A percentile compares a stretch with the other conserved stretches of the same genome.
Conservation (phyloP, 1,284 basidiomycete species). For the Puccinia horiana region DNA sequence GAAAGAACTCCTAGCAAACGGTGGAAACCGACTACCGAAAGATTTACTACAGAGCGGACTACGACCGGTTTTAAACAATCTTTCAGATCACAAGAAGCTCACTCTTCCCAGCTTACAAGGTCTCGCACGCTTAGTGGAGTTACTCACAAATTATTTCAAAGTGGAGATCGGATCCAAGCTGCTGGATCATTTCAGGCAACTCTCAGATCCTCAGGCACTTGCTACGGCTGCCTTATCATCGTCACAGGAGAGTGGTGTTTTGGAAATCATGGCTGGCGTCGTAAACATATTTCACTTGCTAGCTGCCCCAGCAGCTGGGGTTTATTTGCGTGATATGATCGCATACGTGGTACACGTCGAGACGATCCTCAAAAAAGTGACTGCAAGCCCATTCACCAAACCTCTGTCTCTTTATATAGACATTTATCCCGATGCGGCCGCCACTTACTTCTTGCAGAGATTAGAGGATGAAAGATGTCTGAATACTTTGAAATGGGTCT, state of each 20-base stretch:
- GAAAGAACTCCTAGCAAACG: conserved; percentile 73
- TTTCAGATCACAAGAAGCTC: conserved; percentile 91
- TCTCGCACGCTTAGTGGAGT: conserved; percentile 87
- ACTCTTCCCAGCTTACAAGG: conserved; percentile 95
- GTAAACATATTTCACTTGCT: conserved; percentile 97
- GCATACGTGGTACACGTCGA: conserved; percentile 92
- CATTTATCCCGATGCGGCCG: conserved; percentile 81
- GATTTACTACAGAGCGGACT: conserved; percentile 93
- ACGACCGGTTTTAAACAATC: conserved; percentile 94
- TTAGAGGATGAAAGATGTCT: conserved; percentile 63
- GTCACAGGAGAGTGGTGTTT: conserved; percentile 81
- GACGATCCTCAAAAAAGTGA: conserved; percentile 82
- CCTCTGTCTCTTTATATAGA: conserved; percentile 89
- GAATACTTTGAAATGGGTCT: conserved; percentile 49
- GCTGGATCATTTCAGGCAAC: conserved; percentile 87
- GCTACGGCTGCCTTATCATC: conserved; percentile 75
- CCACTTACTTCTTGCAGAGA: conserved; percentile 79
- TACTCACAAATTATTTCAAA: conserved; percentile 99
- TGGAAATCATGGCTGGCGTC: conserved; percentile 87
- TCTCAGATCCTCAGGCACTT: conserved; percentile 82
- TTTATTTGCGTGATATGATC: conserved; percentile 84
- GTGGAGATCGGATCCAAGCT: conserved; percentile 98
- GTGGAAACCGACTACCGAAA: conserved; percentile 84
- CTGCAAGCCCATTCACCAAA: conserved; percentile 87
- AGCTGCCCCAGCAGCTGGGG: conserved; percentile 79